Conservation (phyloP, 2,329 filamentous ascomycete genomes). For the Aspergillus cejpii region DNA sequence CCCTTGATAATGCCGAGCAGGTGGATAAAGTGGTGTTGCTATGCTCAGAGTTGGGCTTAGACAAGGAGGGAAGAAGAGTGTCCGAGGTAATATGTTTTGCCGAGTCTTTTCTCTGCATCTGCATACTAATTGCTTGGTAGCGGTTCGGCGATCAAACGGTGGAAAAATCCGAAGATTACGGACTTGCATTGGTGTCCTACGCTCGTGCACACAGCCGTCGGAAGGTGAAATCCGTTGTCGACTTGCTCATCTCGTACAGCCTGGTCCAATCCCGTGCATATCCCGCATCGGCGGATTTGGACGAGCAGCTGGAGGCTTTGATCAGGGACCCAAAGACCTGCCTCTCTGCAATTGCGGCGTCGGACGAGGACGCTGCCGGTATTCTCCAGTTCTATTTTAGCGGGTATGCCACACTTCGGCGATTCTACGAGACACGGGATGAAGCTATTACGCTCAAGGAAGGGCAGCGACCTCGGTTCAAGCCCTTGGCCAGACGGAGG, state of each 20-base stretch:
- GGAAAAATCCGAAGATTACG: conserved; percentile 67
- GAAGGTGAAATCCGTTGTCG: conserved; percentile 78
- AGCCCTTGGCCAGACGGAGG: conserved; percentile 56
- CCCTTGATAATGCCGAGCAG: conserved; percentile 61
- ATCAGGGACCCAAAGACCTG: conserved; percentile 65
- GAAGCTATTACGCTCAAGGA: conserved; percentile 44
- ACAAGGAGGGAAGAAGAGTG: conserved; percentile 69
- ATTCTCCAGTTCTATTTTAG: conserved; percentile 79
- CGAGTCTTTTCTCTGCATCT: neutral
- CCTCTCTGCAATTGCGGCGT: conserved; percentile 62
- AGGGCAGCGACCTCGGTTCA: conserved; percentile 39
- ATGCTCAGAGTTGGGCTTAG: conserved; percentile 70
- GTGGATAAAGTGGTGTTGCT: conserved; percentile 78
- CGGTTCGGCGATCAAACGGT: conserved; percentile 75
- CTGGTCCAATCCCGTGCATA: conserved; percentile 78
- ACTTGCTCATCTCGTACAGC: conserved; percentile 79
- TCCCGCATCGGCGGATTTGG: conserved; percentile 64
- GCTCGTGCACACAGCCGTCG: conserved; percentile 70
- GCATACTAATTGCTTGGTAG: conserved; percentile 42
- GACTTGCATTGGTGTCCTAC: conserved; percentile 84
- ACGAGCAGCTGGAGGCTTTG: conserved; percentile 62
- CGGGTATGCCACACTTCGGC: conserved; percentile 84
- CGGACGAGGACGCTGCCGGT: conserved; percentile 74
- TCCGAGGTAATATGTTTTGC: conserved; percentile 76
- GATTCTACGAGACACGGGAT: conserved; percentile 86